Conservation (phyloP, 2,329 filamentous ascomycete species). For the Fusarium sp. region DNA sequence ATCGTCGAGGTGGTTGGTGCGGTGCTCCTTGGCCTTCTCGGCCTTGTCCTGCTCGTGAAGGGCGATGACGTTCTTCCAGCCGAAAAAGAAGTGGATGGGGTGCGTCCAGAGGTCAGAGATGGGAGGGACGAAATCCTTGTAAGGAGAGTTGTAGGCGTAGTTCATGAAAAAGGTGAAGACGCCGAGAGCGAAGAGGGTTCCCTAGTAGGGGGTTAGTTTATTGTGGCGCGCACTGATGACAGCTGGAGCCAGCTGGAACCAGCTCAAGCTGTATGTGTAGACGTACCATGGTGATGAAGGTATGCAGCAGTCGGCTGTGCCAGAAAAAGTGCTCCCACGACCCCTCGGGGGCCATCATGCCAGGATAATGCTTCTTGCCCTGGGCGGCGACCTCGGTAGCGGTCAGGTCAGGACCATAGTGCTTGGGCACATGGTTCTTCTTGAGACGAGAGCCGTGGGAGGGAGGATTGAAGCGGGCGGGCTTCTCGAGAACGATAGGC, state of each 20-base stretch:
- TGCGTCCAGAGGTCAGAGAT: constrained; percentile 76
- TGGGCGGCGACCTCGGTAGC: constrained; percentile 75
- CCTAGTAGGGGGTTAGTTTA: constrained; percentile 55
- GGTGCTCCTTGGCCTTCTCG: constrained; percentile 76
- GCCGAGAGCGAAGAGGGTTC: constrained; percentile 77
- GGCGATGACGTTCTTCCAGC: constrained; percentile 78
- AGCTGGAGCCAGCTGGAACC: not conserved
- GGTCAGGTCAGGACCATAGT: constrained; percentile 81
- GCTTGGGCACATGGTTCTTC: constrained; percentile 67
- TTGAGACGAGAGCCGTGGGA: constrained; percentile 83
- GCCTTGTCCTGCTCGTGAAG: constrained; percentile 82
- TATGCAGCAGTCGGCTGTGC: constrained; percentile 80
- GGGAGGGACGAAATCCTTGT: constrained; percentile 81
- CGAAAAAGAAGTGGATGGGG: constrained; percentile 75
- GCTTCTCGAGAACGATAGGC: constrained; percentile 83
- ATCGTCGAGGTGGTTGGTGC: constrained; percentile 83
- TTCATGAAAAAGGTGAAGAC: constrained; percentile 81
- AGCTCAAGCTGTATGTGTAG: not conserved
- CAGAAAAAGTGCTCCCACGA: constrained; percentile 89
- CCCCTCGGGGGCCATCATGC: constrained; percentile 87
- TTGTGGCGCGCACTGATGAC: not conserved
- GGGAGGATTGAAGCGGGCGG: constrained; percentile 89
- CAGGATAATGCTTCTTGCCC: constrained; percentile 81
- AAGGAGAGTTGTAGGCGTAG: constrained; percentile 84
- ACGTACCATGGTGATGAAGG: constrained; percentile 85